Conservation (phyloP, 2,329 filamentous ascomycete genomes). For the Cercospora zeina region DNA sequence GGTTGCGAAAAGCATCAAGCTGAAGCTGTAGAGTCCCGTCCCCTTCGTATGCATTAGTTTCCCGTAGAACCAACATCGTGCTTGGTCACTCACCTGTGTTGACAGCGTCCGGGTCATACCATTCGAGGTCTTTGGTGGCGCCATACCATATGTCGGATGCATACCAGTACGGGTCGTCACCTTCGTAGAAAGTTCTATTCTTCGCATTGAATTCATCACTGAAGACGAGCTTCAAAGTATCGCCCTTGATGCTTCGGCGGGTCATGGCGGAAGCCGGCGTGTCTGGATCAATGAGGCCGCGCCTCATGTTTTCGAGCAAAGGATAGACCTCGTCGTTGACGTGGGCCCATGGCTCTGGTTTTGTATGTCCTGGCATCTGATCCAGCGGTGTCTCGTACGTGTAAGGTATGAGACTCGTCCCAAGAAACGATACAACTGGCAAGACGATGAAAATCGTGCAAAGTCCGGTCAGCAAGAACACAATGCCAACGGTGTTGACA, state of each 20-base stretch:
- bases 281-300: slow-evolving; percentile 54
- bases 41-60: slow-evolving; percentile 14
- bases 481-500: slow-evolving; percentile 46
- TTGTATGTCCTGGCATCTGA: slow-evolving; percentile 40
- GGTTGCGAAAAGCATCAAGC: slow-evolving; percentile 66
- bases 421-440: slow-evolving; percentile 52
- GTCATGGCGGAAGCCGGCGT: slow-evolving; percentile 52
- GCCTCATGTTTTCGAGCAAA: slow-evolving; percentile 52
- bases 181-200: slow-evolving; percentile 57
- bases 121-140: slow-evolving; percentile 53
- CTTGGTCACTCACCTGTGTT: slow-evolving; percentile 44
- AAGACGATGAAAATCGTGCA: slow-evolving; percentile 54
- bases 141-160: slow-evolving; percentile 58
- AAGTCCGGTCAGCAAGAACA: slow-evolving; percentile 51
- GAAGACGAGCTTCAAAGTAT: slow-evolving; percentile 54
- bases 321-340: slow-evolving; percentile 53
- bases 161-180: slow-evolving; percentile 59
- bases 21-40: slow-evolving; percentile 54
- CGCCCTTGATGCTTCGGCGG: slow-evolving; percentile 49
- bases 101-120: slow-evolving; percentile 56
- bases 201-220: slow-evolving; percentile 59
- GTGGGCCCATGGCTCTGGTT: slow-evolving; percentile 46
- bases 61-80: neutral
- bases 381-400: slow-evolving; percentile 45
- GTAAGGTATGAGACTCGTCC: slow-evolving; percentile 45